phyloP scores from a whole-genome alignment of 1,139 yeast genomes.

The Kodamaea plutei region DNA sequence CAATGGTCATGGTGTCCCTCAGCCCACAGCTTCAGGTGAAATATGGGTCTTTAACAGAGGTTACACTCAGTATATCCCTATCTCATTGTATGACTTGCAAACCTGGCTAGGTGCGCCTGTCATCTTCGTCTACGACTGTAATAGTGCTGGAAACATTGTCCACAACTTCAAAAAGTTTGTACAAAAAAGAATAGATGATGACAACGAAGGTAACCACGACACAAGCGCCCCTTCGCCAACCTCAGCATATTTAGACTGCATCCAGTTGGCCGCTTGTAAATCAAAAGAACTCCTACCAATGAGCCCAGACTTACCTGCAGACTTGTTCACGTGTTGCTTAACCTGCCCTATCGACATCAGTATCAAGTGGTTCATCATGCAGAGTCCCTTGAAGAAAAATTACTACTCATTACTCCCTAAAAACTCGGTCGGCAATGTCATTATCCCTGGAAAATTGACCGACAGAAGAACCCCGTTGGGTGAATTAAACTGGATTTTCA shows the following conservation, averaged over 20 bases:
- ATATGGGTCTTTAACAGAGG: slow-evolving; percentile 98
- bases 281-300: slow-evolving; percentile 84
- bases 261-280: slow-evolving; percentile 90
- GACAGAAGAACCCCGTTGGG: slow-evolving; percentile 95
- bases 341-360: slow-evolving; percentile 96
- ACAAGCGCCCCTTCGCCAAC: slow-evolving; percentile 61
- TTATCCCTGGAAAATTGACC: slow-evolving; percentile 84
- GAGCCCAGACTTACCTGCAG: slow-evolving; percentile 96
- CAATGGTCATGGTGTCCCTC: slow-evolving; percentile 98
- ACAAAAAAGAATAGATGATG: slow-evolving; percentile 86
- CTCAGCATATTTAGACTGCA: slow-evolving; percentile 76
- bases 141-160: slow-evolving; percentile 91
- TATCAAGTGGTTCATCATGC: slow-evolving; percentile 87
- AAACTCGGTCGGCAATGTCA: slow-evolving; percentile 56
- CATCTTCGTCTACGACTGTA: slow-evolving; percentile 90
- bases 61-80: slow-evolving; percentile 95
- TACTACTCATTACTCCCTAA: slow-evolving; percentile 47
- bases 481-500: slow-evolving; percentile 94
- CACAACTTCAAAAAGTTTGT: slow-evolving; percentile 87
- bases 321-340: slow-evolving; percentile 87
- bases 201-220: slow-evolving; percentile 70
- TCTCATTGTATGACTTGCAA: slow-evolving; percentile 85
- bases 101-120: slow-evolving; percentile 99
- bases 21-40: slow-evolving; percentile 96
- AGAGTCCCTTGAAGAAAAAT: slow-evolving; percentile 63